Conservation (phyloP, 2,329 filamentous ascomycete species). For the Cladosporium sp. region DNA sequence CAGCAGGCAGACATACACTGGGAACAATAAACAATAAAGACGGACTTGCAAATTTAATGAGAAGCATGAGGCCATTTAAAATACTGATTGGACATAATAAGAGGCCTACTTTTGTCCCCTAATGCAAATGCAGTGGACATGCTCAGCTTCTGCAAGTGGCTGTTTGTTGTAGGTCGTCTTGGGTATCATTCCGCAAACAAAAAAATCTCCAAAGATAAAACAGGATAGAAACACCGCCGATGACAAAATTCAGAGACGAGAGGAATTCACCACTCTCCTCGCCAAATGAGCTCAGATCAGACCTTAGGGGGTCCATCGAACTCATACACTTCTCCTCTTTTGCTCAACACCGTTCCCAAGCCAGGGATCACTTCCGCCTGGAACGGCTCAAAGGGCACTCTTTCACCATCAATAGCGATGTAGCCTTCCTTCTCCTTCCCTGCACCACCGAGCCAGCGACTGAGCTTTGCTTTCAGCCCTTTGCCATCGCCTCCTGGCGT, state of each 20-base stretch:
- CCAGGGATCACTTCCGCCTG: slow-evolving; percentile 84
- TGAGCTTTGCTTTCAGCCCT: slow-evolving; percentile 20
- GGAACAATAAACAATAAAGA: no score
- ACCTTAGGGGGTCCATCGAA: slow-evolving; percentile 34
- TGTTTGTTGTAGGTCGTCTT: background rate
- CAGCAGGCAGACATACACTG: no score
- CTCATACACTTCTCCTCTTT: slow-evolving; percentile 68
- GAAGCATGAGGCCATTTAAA: no score
- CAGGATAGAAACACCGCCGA: background rate
- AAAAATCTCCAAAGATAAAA: background rate
- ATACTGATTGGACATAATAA: no score
- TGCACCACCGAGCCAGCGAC: slow-evolving; percentile 28
- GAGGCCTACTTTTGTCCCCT: no score
- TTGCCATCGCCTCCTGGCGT: slow-evolving; percentile 11
- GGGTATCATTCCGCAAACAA: slow-evolving; percentile 3
- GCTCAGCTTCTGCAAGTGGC: background rate
- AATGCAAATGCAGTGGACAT: background rate
- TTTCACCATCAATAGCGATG: slow-evolving; percentile 92
- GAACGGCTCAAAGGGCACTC: slow-evolving; percentile 79
- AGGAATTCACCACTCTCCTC: no score
- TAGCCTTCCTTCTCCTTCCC: slow-evolving; percentile 64
- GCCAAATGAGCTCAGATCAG: slow-evolving; percentile 12
- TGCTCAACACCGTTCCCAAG: slow-evolving; percentile 79
- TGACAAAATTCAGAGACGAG: no score
- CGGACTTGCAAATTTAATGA: no score